Evolutionary conservation across 805 yeast genomes (phyloP).

Genomic region (Sugiyamaella mastotermitis): DNA sequence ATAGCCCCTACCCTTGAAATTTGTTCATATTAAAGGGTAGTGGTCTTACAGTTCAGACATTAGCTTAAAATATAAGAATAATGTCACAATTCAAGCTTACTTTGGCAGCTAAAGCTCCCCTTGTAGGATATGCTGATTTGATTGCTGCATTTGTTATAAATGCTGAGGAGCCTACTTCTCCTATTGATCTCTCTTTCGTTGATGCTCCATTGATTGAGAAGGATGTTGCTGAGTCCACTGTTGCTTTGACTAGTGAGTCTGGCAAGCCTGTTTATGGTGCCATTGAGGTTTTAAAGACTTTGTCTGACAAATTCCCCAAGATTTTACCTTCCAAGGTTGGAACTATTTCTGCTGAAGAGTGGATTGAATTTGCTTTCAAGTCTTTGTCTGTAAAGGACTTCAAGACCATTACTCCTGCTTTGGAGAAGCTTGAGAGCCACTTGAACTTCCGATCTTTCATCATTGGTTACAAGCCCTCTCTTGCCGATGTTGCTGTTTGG

Average conservation of each 20-base stretch:
- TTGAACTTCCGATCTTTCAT: conserved; percentile 80
- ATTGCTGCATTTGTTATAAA: conserved; percentile 76
- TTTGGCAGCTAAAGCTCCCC: conserved; percentile 81
- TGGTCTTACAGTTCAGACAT: no score
- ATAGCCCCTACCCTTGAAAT: no score
- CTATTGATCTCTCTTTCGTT: conserved; percentile 56
- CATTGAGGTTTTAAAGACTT: conserved; percentile 41
- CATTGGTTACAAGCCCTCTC: conserved; percentile 56
- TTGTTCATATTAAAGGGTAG: no score
- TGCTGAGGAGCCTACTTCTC: conserved; percentile 33
- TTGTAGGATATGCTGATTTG: conserved; percentile 70
- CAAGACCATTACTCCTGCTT: conserved; percentile 69
- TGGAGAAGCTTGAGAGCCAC: conserved; percentile 76
- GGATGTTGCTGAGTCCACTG: conserved; percentile 35
- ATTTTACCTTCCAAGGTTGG: conserved; percentile 12
- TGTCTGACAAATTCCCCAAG: conserved; percentile 28
- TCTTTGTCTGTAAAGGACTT: conserved; percentile 79
- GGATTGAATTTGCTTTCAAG: conserved; percentile 63
- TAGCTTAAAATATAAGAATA: no score
- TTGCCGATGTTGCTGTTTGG: conserved; percentile 88
- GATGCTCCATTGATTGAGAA: conserved; percentile 64
- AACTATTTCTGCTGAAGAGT: conserved; percentile 32
- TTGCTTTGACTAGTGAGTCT: conserved; percentile 33
- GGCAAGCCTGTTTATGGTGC: conserved; percentile 33
- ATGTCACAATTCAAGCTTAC: conserved; percentile 36